Evolutionary conservation across 352 stramenopile species (phyloP), one percentile per base, ranked within the genome.

Genomic region (Pythium plurisporium): DNA sequence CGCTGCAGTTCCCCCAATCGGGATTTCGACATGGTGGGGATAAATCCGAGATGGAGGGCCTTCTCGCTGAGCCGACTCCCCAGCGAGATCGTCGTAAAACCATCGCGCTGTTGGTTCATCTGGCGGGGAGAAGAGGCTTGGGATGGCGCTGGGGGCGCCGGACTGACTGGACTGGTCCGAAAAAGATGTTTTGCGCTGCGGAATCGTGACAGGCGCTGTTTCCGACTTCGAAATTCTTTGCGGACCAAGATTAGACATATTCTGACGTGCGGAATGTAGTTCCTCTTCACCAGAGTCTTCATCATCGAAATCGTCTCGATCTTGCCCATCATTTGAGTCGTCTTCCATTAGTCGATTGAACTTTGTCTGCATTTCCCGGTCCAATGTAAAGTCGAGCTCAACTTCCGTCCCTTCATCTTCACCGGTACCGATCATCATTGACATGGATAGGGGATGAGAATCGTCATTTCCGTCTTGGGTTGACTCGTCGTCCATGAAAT

Each of bases 21-120:
- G 86, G 29, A 95, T 91, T 59, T 95, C 84, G 8, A 95, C 79
- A 33, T 95, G 86, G 54, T 95, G 86, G 15, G 80, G 81, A 57
- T 89, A 91, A 43, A 95, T 94, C 10, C 81, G 73, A 31, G 79
- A 91, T 15, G 86, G 83, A 7, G 72, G 69, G 0, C 78, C 82
- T 42, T 71, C 73, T 37, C 70, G 68, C 2, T 54, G 55, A 31
- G 62, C 50, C 7, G 68, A 65, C 56, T 82, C 66, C 2, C 54
- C 60, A 12, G 52, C 29, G 3, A 64, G 49, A 12, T 88, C 80
- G 54, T 93, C 83, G 46, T 91, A 90, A 37, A 88, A 93, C 83
- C 83, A 93, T 1, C 83, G 76, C 14, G 83, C 83, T 2, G 74
- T 90, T 23, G 81, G 81, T 15, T 93, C 77, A 38, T 90, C 80